Conservation (phyloP, 148 eudicot species). For the Talinum fruticosum region DNA sequence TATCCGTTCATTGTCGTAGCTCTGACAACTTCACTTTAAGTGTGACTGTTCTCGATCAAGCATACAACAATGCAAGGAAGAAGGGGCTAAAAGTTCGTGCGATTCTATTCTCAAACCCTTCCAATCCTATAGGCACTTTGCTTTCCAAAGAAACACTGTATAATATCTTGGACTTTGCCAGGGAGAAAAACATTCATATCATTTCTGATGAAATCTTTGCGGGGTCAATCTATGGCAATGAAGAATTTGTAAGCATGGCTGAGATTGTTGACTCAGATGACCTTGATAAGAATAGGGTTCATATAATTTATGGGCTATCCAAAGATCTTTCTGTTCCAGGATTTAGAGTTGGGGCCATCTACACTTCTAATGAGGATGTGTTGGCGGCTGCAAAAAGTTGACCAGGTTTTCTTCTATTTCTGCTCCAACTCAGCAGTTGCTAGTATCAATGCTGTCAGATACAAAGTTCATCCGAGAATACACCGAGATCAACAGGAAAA, state of each 20-base stretch:
- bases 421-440: conserved; percentile 67
- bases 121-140: conserved; percentile 78
- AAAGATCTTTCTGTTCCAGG: conserved; percentile 72
- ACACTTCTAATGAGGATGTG: conserved; percentile 59
- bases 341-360: conserved; percentile 67
- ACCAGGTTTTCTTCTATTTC: conserved; percentile 77
- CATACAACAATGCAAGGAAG: conserved; percentile 70
- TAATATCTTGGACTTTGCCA: conserved; percentile 58
- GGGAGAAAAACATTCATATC: conserved; percentile 83
- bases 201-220: conserved; percentile 80
- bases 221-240: conserved; percentile 57
- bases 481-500: conserved; percentile 43
- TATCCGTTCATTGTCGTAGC: conserved; percentile 79
- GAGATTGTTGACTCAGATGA: conserved; percentile 64
- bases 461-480: conserved; percentile 46
- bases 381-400: conserved; percentile 62
- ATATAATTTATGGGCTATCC: conserved; percentile 74
- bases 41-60: conserved; percentile 63
- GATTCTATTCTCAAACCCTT: conserved; percentile 68
- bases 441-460: conserved; percentile 74
- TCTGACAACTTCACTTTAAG: conserved; percentile 61
- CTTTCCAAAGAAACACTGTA: conserved; percentile 48
- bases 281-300: conserved; percentile 64
- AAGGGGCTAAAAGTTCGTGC: conserved; percentile 74
- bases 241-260: conserved; percentile 73